Evolutionary conservation across 495 filamentous ascomycete genomes (phyloP), one percentile per base, ranked within the genome.

Genomic region (Cercophora sp.): DNA sequence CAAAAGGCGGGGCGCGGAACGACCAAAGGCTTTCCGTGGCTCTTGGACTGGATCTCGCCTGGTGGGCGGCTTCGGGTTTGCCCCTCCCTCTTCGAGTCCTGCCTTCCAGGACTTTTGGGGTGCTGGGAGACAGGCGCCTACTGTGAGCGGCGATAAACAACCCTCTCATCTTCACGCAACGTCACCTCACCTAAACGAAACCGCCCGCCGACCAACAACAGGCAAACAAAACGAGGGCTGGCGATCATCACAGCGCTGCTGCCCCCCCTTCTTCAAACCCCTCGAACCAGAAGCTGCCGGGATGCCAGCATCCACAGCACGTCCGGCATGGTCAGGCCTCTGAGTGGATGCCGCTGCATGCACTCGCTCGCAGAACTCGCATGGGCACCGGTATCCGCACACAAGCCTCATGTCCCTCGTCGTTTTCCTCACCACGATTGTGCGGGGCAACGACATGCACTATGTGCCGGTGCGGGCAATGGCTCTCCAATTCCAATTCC

Each of bases 301-400:
- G n/a, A n/a, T n/a, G n/a, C n/a, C n/a, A 26, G 19, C 19, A 44
- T 23, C 40, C 46, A 53, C 41, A 53, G 51, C 51, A 15, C 18
- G 15, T 32, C 40, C 19, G 34, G 32, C 23, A 23, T 25, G 18
- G 36, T 36, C 41, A 47, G 23, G 31, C 26, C 31, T 34, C 51
- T 53, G 8, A 53, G 31, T 53, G 51, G 40, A 11, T 23, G 29
- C 29, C 26, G 11, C 11, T 34, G 24, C 43, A 47, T 34, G 46
- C 46, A 48, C 26, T 20, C 41, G 6, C 24, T 23, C 10, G 31
- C 8, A 39, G n/a, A 3, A 34, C 46, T 37, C 31, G 31, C 19
- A n/a, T 31, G 47, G 47, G 13, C 31, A 8, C 19, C 32, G 20
- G 47, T 34, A 49, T 20, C 31, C 47, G 32, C 47, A 25, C n/a